These are phyloP conservation scores for Taiozyma sp. DNA, from an alignment of 1,139 yeast genomes.

Conservation along the genomic window DNA sequence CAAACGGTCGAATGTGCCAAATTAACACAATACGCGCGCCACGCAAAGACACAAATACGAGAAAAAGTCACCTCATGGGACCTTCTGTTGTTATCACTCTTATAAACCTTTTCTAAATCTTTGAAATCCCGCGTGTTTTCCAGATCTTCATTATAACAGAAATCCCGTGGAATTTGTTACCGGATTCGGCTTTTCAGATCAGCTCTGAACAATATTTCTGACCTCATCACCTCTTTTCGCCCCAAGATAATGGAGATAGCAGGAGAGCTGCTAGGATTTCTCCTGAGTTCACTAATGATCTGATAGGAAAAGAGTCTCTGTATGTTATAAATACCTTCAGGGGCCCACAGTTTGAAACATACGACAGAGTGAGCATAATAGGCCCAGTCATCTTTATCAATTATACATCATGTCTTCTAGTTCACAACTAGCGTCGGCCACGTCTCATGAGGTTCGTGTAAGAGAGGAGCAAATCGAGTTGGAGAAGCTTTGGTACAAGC, in stretches of 20 bases:
- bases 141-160: not conserved
- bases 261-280: not conserved
- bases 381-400: not conserved
- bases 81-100: not conserved
- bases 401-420: not conserved
- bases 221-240: not conserved
- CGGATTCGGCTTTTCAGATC: not conserved
- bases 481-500: slow-evolving; percentile 33
- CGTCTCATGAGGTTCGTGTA: not conserved
- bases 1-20: no score
- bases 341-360: not conserved
- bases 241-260: not conserved
- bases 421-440: not conserved
- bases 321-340: not conserved
- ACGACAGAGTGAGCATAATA: not conserved
- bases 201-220: no score
- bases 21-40: not conserved
- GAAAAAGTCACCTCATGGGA: no score
- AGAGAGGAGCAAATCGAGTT: slow-evolving; percentile 6
- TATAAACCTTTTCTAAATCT: not conserved
- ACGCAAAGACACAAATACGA: no score
- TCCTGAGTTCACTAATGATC: not conserved
- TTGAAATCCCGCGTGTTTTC: not conserved
- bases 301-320: not conserved
- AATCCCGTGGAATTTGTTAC: not conserved